phyloP scores from a whole-genome alignment of 108 stramenopile genomes.

The Schizochytrium sp. region DNA sequence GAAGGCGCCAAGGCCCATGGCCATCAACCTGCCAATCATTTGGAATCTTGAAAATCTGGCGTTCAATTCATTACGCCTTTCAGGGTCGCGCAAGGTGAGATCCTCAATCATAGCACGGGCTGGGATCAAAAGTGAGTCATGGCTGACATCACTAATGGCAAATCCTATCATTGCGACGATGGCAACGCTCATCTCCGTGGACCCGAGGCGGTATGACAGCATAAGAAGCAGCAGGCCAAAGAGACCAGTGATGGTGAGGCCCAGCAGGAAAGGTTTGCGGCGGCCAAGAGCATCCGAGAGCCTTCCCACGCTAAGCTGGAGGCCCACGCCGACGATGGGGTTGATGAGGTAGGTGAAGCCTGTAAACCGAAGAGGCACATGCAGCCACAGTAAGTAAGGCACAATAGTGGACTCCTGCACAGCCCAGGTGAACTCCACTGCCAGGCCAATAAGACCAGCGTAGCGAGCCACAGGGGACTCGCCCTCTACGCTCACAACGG shows the following conservation, averaged over 20 bases:
- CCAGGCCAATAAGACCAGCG: conserved; percentile 25
- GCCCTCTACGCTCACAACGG: too few species aligned
- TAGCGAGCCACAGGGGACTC: neutral
- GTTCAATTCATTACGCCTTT: conserved; percentile 4
- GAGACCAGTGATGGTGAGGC: neutral
- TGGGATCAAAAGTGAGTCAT: conserved; percentile 37
- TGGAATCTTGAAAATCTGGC: conserved; percentile 21
- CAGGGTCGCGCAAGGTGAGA: neutral
- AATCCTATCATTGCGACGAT: conserved; percentile 41
- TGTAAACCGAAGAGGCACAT: conserved; percentile 14
- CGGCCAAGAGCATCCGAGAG: neutral
- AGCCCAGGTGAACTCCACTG: conserved; percentile 56
- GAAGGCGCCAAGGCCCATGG: conserved; percentile 35
- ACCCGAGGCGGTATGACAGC: conserved; percentile 43
- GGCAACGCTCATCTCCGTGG: conserved; percentile 11
- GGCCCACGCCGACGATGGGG: conserved; percentile 24
- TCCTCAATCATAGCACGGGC: conserved; percentile 57
- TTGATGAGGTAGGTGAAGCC: conserved; percentile 48
- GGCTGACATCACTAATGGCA: conserved; percentile 46
- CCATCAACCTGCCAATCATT: conserved; percentile 18
- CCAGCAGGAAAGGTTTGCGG: conserved; percentile 25
- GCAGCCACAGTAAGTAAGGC: conserved; percentile 42
- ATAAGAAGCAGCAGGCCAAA: conserved; percentile 3
- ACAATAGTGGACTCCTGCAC: conserved; percentile 43
- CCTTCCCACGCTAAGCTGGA: conserved; percentile 32